Percentiles rank a stretch among this genome's conserved stretches.
These are phyloP conservation scores for Astrephomene gubernaculifera DNA, from an alignment of 139 green algal species.

Conservation along the genomic window DNA sequence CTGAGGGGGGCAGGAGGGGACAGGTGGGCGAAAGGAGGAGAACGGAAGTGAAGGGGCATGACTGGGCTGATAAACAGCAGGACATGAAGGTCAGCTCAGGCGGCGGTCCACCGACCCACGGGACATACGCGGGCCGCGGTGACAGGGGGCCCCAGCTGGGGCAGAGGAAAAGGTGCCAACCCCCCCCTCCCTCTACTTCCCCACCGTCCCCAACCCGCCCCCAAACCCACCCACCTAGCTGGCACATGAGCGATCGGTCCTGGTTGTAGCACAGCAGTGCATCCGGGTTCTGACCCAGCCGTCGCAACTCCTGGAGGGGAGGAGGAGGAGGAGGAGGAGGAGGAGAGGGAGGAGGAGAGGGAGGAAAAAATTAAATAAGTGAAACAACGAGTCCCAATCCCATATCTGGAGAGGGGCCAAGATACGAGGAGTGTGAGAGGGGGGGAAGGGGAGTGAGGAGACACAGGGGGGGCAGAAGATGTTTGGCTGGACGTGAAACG, in stretches of 20 bases:
- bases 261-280: constrained; percentile 31
- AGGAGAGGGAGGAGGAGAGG: not conserved
- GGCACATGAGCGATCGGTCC: constrained; percentile 25
- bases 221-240: not conserved
- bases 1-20: not conserved
- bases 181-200: not conserved
- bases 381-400: too few species aligned
- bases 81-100: not conserved
- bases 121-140: not conserved
- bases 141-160: not conserved
- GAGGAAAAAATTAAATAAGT: too few species aligned
- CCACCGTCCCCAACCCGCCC: not conserved
- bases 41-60: not conserved
- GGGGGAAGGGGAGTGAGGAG: too few species aligned
- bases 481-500: not conserved
- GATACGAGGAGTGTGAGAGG: not conserved
- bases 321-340: too few species aligned
- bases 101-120: too few species aligned
- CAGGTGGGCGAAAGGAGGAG: too few species aligned
- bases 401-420: not conserved
- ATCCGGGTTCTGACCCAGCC: not conserved
- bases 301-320: not conserved
- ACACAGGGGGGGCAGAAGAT: not conserved
- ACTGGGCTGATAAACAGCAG: not conserved
- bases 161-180: not conserved